Evolutionary conservation across 2,329 filamentous ascomycete species (phyloP), one percentile per base, ranked within the genome.

Genomic region (Epichloe aotearoae): DNA sequence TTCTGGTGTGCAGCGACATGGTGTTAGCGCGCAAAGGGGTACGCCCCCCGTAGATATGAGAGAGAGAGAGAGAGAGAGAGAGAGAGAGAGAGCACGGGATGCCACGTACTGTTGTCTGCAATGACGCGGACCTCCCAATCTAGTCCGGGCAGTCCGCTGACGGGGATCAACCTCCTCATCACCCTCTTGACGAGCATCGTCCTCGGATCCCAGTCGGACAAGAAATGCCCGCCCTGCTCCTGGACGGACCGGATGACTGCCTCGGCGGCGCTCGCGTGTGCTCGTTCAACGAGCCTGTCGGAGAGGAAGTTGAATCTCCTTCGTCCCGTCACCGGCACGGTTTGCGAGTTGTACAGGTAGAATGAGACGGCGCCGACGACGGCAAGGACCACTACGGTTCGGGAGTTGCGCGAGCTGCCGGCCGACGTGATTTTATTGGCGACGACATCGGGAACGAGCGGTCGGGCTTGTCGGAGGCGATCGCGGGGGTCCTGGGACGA

Each of bases 81-180:
- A 19, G 19, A 19, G 19, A 19, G 19, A 19, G 19, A 3, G 3
- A 19, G 19, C 19, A 19, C 19, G 19, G 3, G 30, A 4, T 30
- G 10, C 37, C 30, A 36, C 71, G 43, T 62, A 74, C 71, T 55
- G 19, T 72, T 71, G 53, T 82, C 81, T n/a, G 86, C 75, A 58
- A 91, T 88, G 6, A 91, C 85, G 58, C 76, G 72, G 4, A 90
- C 74, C 66, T 88, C 82, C 86, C 86, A 90, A 12, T 78, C 62
- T 52, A 75, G 67, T 54, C 74, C 66, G 50, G 64, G 59, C 68
- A 86, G 68, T 5, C 82, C 82, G 56, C 77, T 82, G 47, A 82
- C 80, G 5, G 83, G 83, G 26, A 89, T 77, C 58, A 91, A 64
- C 50, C 81, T 69, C 49, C 70, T 62, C 73, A 90, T 75, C 12